phyloP scores from a whole-genome alignment of 2,329 filamentous ascomycete genomes.

The Myriosclerotinia scirpicola region DNA sequence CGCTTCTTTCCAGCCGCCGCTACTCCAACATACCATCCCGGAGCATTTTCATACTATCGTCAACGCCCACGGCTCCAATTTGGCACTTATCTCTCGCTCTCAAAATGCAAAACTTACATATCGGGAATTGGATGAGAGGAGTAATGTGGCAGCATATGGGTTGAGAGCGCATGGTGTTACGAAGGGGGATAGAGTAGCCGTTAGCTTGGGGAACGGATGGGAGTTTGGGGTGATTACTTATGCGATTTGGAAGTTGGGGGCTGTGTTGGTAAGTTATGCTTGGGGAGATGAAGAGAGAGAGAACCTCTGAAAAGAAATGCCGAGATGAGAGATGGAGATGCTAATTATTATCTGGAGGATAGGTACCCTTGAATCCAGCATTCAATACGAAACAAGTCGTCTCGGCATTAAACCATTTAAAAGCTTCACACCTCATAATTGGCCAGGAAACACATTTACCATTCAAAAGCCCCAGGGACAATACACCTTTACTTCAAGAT shows the following conservation, averaged over 20 bases:
- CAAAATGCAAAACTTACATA: constrained; percentile 62
- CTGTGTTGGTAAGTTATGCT: constrained; percentile 69
- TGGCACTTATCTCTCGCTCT: constrained; percentile 55
- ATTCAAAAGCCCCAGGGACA: constrained; percentile 61
- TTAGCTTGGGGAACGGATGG: constrained; percentile 80
- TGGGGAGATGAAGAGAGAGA: neutral
- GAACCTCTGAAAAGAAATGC: neutral
- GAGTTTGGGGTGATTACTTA: constrained; percentile 87
- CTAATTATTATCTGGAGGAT: neutral
- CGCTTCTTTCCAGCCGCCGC: constrained; percentile 55
- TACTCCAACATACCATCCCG: constrained; percentile 68
- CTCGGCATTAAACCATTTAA: constrained; percentile 75
- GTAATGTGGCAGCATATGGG: constrained; percentile 72
- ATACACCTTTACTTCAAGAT: constrained; percentile 56
- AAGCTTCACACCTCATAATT: constrained; percentile 72
- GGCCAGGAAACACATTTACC: constrained; percentile 85
- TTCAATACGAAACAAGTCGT: constrained; percentile 80
- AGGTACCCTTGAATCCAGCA: constrained; percentile 86
- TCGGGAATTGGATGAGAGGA: constrained; percentile 68
- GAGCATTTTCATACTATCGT: constrained; percentile 70
- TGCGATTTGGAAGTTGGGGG: constrained; percentile 91
- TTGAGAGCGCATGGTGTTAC: constrained; percentile 68
- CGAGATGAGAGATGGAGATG: neutral
- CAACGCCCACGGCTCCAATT: constrained; percentile 60
- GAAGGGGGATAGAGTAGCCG: constrained; percentile 81